These are phyloP conservation scores for Dactylonectria estremocensis DNA, from an alignment of 2,329 filamentous ascomycete genomes.

Conservation along the genomic window DNA sequence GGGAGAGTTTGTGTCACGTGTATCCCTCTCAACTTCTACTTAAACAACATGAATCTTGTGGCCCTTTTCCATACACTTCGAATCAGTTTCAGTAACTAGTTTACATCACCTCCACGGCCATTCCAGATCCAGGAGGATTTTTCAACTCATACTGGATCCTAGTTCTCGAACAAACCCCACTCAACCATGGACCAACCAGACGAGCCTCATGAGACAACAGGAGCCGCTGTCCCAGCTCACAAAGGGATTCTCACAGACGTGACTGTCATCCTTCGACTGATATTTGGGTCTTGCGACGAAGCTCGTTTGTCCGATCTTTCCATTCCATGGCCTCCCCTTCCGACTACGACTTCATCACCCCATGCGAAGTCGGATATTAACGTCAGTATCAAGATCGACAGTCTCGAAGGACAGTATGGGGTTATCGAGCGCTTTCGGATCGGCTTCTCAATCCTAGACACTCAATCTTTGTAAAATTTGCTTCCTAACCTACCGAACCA, in stretches of 20 bases:
- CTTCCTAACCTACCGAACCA: neutral
- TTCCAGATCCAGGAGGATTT: no score
- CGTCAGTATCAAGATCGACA: slow-evolving; percentile 35
- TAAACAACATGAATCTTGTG: no score
- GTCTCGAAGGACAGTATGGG: slow-evolving; percentile 19
- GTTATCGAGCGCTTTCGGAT: slow-evolving; percentile 30
- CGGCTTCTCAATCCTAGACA: slow-evolving; percentile 27
- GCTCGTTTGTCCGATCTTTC: neutral
- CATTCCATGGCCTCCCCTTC: slow-evolving; percentile 20
- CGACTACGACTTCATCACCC: neutral
- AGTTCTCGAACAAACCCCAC: no score
- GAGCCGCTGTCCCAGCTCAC: slow-evolving; percentile 13
- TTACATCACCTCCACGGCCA: no score
- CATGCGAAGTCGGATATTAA: slow-evolving; percentile 16
- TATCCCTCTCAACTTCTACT: no score
- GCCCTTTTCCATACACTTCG: no score
- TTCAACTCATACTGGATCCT: no score
- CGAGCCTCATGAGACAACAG: no score
- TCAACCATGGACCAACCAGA: no score
- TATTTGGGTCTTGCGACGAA: slow-evolving; percentile 29
- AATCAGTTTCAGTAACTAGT: no score
- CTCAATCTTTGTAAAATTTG: slow-evolving; percentile 24
- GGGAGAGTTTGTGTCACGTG: no score
- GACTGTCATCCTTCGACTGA: slow-evolving; percentile 29
- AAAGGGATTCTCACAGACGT: slow-evolving; percentile 38